Percentiles rank a stretch among this genome's conserved stretches.
phyloP scores from a whole-genome alignment of 352 stramenopile species.

The Pythium aphanidermatum region DNA sequence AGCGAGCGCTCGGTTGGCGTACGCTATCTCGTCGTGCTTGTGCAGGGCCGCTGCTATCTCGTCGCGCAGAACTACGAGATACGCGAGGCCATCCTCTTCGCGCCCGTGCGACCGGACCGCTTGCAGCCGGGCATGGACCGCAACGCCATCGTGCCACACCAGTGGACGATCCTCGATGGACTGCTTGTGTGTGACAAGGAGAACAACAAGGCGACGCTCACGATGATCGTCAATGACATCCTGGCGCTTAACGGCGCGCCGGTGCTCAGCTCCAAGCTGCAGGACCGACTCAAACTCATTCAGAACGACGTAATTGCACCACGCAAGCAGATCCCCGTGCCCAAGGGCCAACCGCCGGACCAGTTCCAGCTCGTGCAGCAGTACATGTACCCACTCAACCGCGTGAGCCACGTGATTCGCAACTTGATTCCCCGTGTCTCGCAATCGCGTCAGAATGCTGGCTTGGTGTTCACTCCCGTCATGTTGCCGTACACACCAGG shows the following conservation, averaged over 20 bases:
- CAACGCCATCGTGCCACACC: slow-evolving; percentile 64
- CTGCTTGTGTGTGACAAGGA: slow-evolving; percentile 81
- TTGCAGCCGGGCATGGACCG: slow-evolving; percentile 70
- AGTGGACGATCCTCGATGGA: slow-evolving; percentile 86
- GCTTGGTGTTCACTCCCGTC: slow-evolving; percentile 73
- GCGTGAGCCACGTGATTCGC: slow-evolving; percentile 69
- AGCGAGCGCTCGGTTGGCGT: slow-evolving; percentile 75
- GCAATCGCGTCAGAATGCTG: slow-evolving; percentile 73
- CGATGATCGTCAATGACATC: slow-evolving; percentile 82
- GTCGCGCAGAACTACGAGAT: slow-evolving; percentile 83
- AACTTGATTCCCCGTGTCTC: slow-evolving; percentile 64
- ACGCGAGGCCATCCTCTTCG: slow-evolving; percentile 71
- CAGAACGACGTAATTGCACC: slow-evolving; percentile 86
- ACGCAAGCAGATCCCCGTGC: slow-evolving; percentile 62
- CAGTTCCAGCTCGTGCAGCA: slow-evolving; percentile 80
- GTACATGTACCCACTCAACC: slow-evolving; percentile 79
- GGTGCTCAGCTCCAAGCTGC: slow-evolving; percentile 81
- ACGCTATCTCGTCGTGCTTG: slow-evolving; percentile 68
- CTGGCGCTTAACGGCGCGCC: slow-evolving; percentile 75
- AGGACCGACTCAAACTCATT: slow-evolving; percentile 83
- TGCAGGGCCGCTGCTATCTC: slow-evolving; percentile 77
- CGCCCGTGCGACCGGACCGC: slow-evolving; percentile 65
- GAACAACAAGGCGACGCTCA: slow-evolving; percentile 57
- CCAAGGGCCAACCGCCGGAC: slow-evolving; percentile 71
- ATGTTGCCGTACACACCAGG: slow-evolving; percentile 73